Evolutionary conservation across 164 flowering plant species (phyloP).

Genomic region (Chimonanthus praecox): DNA sequence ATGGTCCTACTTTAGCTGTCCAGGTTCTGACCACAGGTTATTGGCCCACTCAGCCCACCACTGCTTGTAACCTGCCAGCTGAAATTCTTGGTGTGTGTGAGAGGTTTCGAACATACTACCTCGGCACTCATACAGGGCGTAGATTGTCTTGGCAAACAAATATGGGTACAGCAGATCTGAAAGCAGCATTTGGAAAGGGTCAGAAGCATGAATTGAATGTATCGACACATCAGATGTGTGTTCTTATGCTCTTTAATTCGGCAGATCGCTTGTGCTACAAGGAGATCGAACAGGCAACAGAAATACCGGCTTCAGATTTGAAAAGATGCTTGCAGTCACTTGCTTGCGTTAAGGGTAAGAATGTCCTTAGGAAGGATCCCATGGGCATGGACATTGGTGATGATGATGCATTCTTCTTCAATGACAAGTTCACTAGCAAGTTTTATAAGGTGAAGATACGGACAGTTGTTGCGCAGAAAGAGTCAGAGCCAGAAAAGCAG

Average conservation of each 20-base stretch:
- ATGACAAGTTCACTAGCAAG: slow-evolving; percentile 80
- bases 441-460: slow-evolving; percentile 88
- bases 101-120: slow-evolving; percentile 44
- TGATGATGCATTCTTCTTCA: slow-evolving; percentile 71
- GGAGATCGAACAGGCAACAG: slow-evolving; percentile 62
- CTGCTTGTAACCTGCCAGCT: slow-evolving; percentile 69
- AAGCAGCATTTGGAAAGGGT: slow-evolving; percentile 60
- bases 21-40: slow-evolving; percentile 63
- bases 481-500: slow-evolving; percentile 90
- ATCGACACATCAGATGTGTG: slow-evolving; percentile 43
- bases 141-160: slow-evolving; percentile 59
- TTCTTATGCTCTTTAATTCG: slow-evolving; percentile 7
- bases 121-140: slow-evolving; percentile 57
- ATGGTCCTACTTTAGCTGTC: slow-evolving; percentile 55
- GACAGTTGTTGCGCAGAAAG: slow-evolving; percentile 93
- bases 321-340: slow-evolving; percentile 60
- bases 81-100: slow-evolving; percentile 47
- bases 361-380: slow-evolving; percentile 81
- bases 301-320: slow-evolving; percentile 49
- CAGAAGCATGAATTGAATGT: slow-evolving; percentile 92
- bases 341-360: slow-evolving; percentile 65
- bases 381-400: slow-evolving; percentile 94
- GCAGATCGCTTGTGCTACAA: slow-evolving; percentile 35
- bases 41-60: slow-evolving; percentile 58
- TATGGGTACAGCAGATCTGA: slow-evolving; percentile 54